Conservation (phyloP, 1,284 basidiomycete genomes). For the Sporisorium reilianum region DNA sequence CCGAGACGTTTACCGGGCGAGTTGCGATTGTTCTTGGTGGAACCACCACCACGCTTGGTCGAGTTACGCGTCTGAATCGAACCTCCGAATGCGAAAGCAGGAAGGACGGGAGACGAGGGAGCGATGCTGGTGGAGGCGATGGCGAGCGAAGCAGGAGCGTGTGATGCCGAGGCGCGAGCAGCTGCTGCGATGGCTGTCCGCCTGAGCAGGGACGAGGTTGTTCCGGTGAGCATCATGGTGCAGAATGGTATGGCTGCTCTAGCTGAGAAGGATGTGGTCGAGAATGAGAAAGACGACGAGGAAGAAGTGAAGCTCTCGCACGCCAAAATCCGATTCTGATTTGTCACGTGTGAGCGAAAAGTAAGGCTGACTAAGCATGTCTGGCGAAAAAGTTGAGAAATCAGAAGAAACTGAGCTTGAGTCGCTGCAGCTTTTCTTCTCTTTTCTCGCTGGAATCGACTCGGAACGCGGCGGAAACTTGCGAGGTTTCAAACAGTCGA, state of each 20-base stretch:
- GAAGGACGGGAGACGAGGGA: slow-evolving; percentile 29
- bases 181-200: slow-evolving; percentile 35
- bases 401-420: slow-evolving; percentile 31
- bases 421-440: background rate
- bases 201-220: slow-evolving; percentile 33
- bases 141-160: slow-evolving; percentile 51
- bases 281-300: background rate
- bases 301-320: background rate
- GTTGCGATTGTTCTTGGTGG: slow-evolving; percentile 68
- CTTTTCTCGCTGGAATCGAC: background rate
- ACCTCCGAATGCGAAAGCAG: slow-evolving; percentile 60
- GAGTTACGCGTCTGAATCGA: slow-evolving; percentile 68
- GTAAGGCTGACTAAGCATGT: slow-evolving; percentile 23
- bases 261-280: background rate
- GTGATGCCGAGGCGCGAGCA: slow-evolving; percentile 21
- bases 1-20: slow-evolving; percentile 67
- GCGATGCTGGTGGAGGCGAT: slow-evolving; percentile 45
- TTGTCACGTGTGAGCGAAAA: slow-evolving; percentile 19
- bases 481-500: slow-evolving; percentile 3
- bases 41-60: slow-evolving; percentile 68
- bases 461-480: slow-evolving; percentile 44
- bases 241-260: no score
- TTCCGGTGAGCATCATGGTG: slow-evolving; percentile 30
- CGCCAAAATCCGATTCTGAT: slow-evolving; percentile 25
- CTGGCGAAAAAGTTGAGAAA: slow-evolving; percentile 25